Evolutionary conservation across 495 filamentous ascomycete genomes (phyloP).

Genomic region (Cudoniella acicularis): DNA sequence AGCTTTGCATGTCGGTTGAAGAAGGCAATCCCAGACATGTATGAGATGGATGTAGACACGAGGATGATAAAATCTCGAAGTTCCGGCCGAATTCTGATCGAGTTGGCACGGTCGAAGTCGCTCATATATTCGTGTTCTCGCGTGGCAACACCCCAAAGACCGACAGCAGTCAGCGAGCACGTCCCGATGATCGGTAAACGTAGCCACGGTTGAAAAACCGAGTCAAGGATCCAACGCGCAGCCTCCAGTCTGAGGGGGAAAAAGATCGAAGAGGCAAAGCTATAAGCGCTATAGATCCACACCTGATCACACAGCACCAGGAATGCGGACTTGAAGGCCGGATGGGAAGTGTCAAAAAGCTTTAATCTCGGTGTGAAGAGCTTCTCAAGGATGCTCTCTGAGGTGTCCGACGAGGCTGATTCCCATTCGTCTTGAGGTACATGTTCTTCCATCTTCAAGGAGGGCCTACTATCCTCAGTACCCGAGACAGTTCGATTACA

Average conservation of each 20-base stretch:
- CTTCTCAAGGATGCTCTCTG: slow-evolving; percentile 1
- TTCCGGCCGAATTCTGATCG: slow-evolving; percentile 4
- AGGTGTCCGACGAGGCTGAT: slow-evolving; percentile 6
- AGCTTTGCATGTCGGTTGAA: slow-evolving; percentile 6
- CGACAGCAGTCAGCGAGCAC: slow-evolving; percentile 2
- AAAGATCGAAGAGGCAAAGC: slow-evolving; percentile 7
- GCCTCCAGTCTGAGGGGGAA: slow-evolving; percentile 7
- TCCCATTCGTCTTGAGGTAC: slow-evolving; percentile 4
- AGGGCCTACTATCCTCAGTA: slow-evolving; percentile 5
- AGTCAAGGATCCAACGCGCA: slow-evolving; percentile 8
- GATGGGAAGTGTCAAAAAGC: slow-evolving; percentile 8
- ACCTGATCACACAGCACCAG: slow-evolving; percentile 6
- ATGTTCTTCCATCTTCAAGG: slow-evolving; percentile 7
- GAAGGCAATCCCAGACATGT: slow-evolving; percentile 3
- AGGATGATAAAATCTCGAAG: slow-evolving; percentile 5
- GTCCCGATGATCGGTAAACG: slow-evolving; percentile 7
- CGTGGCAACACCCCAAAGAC: slow-evolving; percentile 6
- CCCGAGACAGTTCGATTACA: not conserved
- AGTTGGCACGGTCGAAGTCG: slow-evolving; percentile 5
- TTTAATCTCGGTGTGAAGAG: slow-evolving; percentile 7
- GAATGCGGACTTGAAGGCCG: slow-evolving; percentile 6
- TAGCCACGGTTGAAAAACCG: slow-evolving; percentile 7
- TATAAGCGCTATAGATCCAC: slow-evolving; percentile 3
- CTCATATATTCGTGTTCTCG: slow-evolving; percentile 7
- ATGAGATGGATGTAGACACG: slow-evolving; percentile 7